Percentiles rank a stretch among this genome's conserved stretches.
phyloP scores from a whole-genome alignment of 2,329 filamentous ascomycete species.

The Camptophora hylomeconis region DNA sequence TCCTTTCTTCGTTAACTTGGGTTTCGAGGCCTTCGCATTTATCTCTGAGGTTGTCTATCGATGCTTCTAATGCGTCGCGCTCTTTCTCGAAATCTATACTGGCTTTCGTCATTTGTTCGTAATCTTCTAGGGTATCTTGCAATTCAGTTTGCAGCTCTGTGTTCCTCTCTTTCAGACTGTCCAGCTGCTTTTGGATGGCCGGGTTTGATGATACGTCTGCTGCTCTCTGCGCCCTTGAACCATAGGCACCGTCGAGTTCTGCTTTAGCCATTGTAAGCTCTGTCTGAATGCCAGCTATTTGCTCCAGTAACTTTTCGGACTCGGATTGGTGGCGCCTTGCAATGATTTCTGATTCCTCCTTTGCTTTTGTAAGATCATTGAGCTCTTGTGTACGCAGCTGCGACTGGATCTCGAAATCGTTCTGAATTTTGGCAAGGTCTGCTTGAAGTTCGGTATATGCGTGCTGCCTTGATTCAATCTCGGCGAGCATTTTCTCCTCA shows the following conservation, averaged over 20 bases:
- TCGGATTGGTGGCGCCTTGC: conserved; percentile 3
- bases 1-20: conserved; percentile 53
- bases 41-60: conserved; percentile 52
- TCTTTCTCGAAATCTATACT: conserved; percentile 61
- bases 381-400: conserved; percentile 7
- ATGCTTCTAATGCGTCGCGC: conserved; percentile 48
- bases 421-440: conserved; percentile 10
- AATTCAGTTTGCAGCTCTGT: conserved; percentile 47
- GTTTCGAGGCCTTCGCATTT: conserved; percentile 50
- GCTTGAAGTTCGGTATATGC: conserved; percentile 19
- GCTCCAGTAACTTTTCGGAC: conserved; percentile 38
- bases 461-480: conserved; percentile 17
- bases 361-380: conserved; percentile 5
- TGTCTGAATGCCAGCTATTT: conserved; percentile 53
- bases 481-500: conserved; percentile 11
- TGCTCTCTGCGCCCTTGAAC: conserved; percentile 55
- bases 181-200: conserved; percentile 46
- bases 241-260: conserved; percentile 90
- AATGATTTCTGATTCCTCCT: conserved; percentile 11
- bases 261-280: conserved; percentile 83
- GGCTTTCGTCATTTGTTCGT: conserved; percentile 56
- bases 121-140: conserved; percentile 54
- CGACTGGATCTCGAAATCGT: conserved; percentile 12
- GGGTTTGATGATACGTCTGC: conserved; percentile 49
- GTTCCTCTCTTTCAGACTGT: conserved; percentile 39